Base-by-base conservation (phyloP, 371 early-diverging fungal species). In the Zopfochytrium polystomum region DNA sequence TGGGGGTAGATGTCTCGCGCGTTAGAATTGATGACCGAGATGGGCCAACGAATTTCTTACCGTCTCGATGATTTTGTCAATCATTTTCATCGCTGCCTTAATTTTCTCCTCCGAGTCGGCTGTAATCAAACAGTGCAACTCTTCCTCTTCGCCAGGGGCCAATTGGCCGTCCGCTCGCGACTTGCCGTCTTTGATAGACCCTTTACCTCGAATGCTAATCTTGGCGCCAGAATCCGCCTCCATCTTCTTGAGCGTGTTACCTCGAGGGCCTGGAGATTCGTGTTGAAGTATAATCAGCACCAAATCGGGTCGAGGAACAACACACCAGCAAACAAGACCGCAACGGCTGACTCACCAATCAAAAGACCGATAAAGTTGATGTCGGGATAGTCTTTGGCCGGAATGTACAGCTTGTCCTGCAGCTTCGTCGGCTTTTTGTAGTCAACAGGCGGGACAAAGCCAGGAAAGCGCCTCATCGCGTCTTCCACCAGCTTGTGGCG, bases 151-250 rank as follows among this genome's bases (percentile, higher is more conserved):
- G 23, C 90, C 91, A 1, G 89, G 83, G 30, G 81, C 78, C 6
- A 80, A 74, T 1, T 83, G 80, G 5, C 71, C 69, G 53, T 73
- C 77, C 13, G 54, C 44, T 49, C 77, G 62, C 2, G 68, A 78
- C 70, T 91, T 93, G n/a, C 97, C 96, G 68, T 95, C 96, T 74
- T 98, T 98, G 47, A 94, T 90, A 13, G 95, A 93, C 18, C 98
- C 98, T 58, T 87, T 84, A 49, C 98, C 98, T 63, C 96, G 91
- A 74, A 98, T 95, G 66, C 90, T 91, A 65, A 98, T 94, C 71
- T 95, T 96, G 34, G 91, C 87, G 9, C 93, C 95, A 1, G 93
- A 90, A 33, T 93, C 93, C 0, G 88, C 63, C 69, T 98, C 96
- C 84, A 96, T 92, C 63, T 88, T 88, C 68, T 95, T 95, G 45